Evolutionary conservation across 768 basidiomycete genomes (phyloP), one percentile per base, ranked within the genome.

Genomic region (Calocera viscosa): DNA sequence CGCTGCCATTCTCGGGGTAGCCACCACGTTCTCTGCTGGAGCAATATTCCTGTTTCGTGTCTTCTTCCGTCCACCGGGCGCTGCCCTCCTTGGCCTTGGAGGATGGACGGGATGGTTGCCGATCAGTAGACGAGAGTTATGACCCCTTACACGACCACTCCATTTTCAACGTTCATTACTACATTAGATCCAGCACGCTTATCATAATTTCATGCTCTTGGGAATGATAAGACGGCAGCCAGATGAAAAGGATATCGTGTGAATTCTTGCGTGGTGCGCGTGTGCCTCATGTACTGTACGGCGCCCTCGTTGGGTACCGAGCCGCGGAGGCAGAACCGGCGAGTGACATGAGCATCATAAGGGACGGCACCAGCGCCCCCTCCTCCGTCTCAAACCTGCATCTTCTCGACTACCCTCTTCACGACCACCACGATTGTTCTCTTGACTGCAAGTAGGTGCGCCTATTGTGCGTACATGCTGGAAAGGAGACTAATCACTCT

Each of bases 311-410:
- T 11, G 53, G 53, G 19, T 19, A 19, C 5, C 43, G 19, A 26
- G 53, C 53, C 53, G 53, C 53, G 53, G 53, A 60, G 53, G 53
- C 53, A 60, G 53, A 60, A 26, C 10, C 14, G 53, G 30, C 53
- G 30, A 60, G 53, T 60, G 53, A 60, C 53, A 60, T 60, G 53
- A 60, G 53, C 53, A 60, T 60, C 53, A 60, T 60, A 60, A 60
- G 53, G 53, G 53, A 16, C 53, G 14, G 53, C 3, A 47, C 43
- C 24, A 26, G 53, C 53, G 53, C 26, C 53, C 53, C 53, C 53
- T 60, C 53, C 53, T 19, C 14, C 53, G 43, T 19, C 43, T 19
- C 30, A 60, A 60, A 60, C 53, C 14, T 60, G 53, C 30, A 60
- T 32, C 53, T 16, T 60, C 14, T 60, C 53, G 53, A 60, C 53